phyloP scores from a whole-genome alignment of 75 land plant genomes.

The Larix kaempferi region DNA sequence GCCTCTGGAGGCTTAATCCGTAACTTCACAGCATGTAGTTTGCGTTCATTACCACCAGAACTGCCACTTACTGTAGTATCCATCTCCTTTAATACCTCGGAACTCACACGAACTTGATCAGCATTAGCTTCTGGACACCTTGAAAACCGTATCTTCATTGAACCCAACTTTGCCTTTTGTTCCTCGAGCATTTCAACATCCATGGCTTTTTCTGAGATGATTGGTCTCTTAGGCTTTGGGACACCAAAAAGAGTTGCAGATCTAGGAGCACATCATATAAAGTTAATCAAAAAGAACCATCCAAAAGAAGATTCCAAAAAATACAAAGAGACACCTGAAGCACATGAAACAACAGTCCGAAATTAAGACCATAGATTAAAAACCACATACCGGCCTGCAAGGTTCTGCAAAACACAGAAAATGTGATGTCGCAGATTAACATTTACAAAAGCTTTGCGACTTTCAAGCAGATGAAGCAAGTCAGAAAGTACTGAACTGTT shows the following conservation, averaged over 20 bases:
- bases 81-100: slow-evolving; percentile 15
- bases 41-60: slow-evolving; percentile 19
- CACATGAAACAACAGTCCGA: background rate
- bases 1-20: slow-evolving; percentile 46
- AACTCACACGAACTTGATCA: slow-evolving; percentile 5
- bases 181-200: slow-evolving; percentile 2
- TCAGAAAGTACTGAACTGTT: slow-evolving; percentile 36
- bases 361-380: background rate
- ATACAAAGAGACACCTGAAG: background rate
- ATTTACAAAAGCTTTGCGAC: slow-evolving; percentile 65
- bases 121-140: slow-evolving; percentile 3
- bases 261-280: slow-evolving; percentile 21
- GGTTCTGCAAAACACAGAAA: slow-evolving; percentile 77
- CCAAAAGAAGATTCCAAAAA: background rate
- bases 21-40: slow-evolving; percentile 37
- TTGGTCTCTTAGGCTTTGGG: slow-evolving; percentile 19
- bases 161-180: slow-evolving; percentile 1
- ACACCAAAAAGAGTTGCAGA: slow-evolving; percentile 67
- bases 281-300: no score
- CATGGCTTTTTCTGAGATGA: background rate
- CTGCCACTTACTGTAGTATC: slow-evolving; percentile 11
- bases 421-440: slow-evolving; percentile 68
- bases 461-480: slow-evolving; percentile 57
- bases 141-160: slow-evolving; percentile 5
- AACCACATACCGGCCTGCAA: slow-evolving; percentile 67